Conservation (phyloP, 164 flowering plant species). For the Akebia trifoliata region DNA sequence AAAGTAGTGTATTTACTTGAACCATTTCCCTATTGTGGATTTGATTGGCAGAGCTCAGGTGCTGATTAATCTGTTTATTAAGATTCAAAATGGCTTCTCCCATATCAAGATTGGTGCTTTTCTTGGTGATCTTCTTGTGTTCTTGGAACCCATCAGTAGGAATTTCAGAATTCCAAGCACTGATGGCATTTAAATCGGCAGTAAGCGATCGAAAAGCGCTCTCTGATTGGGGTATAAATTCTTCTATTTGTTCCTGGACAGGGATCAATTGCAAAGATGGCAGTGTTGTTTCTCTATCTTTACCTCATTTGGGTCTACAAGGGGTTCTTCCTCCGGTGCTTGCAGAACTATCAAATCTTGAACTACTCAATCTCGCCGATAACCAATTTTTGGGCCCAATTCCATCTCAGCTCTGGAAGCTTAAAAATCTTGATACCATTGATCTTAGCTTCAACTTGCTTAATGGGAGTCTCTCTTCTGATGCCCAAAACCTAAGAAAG, state of each 20-base stretch:
- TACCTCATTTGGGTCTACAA: constrained; percentile 13
- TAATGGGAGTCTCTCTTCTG: constrained; percentile 11
- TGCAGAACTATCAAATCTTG: constrained; percentile 5
- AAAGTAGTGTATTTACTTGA: no score
- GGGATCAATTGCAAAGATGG: constrained; percentile 15
- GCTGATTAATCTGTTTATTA: no score
- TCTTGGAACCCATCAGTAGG: background rate
- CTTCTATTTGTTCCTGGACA: constrained; percentile 13
- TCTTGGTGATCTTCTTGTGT: background rate
- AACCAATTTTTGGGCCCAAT: constrained; percentile 12
- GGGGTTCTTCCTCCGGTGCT: constrained; percentile 12
- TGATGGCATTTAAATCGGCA: constrained; percentile 7
- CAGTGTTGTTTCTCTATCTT: constrained; percentile 16
- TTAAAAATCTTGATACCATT: constrained; percentile 4
- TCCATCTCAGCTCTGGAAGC: constrained; percentile 12
- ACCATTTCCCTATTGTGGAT: no score
- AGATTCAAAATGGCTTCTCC: background rate
- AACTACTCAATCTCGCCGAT: constrained; percentile 9
- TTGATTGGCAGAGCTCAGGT: no score
- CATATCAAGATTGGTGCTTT: background rate
- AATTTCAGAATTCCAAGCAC: constrained; percentile 7
- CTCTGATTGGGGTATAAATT: constrained; percentile 9
- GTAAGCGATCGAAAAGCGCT: constrained; percentile 3
- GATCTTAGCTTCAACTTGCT: constrained; percentile 12
- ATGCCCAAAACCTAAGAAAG: constrained; percentile 8